These are phyloP conservation scores for Petunia secreta DNA, from an alignment of 257 asterid species.

Conservation along the genomic window DNA sequence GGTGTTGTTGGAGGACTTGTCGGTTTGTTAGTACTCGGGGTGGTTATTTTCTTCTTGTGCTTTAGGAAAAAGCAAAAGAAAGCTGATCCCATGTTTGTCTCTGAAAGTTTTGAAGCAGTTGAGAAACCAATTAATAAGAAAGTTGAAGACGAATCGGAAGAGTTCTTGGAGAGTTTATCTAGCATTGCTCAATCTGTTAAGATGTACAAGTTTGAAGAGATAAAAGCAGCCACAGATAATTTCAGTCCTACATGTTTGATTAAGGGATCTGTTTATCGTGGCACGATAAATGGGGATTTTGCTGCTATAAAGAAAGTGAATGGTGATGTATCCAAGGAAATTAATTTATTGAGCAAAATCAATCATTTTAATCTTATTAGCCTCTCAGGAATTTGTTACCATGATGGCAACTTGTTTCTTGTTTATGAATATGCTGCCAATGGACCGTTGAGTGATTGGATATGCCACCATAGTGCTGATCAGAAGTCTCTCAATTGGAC, in stretches of 20 bases:
- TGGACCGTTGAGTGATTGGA: slow-evolving; percentile 68
- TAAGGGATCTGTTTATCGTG: slow-evolving; percentile 79
- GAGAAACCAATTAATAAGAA: slow-evolving; percentile 48
- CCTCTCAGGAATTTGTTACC: slow-evolving; percentile 79
- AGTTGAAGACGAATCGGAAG: slow-evolving; percentile 43
- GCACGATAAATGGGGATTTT: slow-evolving; percentile 68
- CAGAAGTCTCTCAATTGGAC: slow-evolving; percentile 53
- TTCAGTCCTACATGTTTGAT: slow-evolving; percentile 57
- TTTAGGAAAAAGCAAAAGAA: slow-evolving; percentile 37
- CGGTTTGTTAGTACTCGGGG: slow-evolving; percentile 32
- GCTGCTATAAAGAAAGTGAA: slow-evolving; percentile 88
- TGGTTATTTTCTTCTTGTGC: slow-evolving; percentile 34
- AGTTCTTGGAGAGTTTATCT: slow-evolving; percentile 61
- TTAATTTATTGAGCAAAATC: slow-evolving; percentile 69
- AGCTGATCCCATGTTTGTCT: slow-evolving; percentile 36
- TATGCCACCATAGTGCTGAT: slow-evolving; percentile 31
- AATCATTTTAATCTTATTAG: slow-evolving; percentile 88
- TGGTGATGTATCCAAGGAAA: slow-evolving; percentile 85
- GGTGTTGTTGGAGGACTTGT: slow-evolving; percentile 61
- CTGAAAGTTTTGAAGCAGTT: slow-evolving; percentile 45
- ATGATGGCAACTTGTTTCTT: slow-evolving; percentile 78
- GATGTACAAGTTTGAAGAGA: slow-evolving; percentile 64
- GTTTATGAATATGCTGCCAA: slow-evolving; percentile 82
- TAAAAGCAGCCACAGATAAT: slow-evolving; percentile 63
- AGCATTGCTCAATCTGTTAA: slow-evolving; percentile 69